Percentiles rank a stretch among this genome's conserved stretches.
These are phyloP conservation scores for Mortierella sp. DNA, from an alignment of 371 early-diverging fungal species.

Conservation along the genomic window DNA sequence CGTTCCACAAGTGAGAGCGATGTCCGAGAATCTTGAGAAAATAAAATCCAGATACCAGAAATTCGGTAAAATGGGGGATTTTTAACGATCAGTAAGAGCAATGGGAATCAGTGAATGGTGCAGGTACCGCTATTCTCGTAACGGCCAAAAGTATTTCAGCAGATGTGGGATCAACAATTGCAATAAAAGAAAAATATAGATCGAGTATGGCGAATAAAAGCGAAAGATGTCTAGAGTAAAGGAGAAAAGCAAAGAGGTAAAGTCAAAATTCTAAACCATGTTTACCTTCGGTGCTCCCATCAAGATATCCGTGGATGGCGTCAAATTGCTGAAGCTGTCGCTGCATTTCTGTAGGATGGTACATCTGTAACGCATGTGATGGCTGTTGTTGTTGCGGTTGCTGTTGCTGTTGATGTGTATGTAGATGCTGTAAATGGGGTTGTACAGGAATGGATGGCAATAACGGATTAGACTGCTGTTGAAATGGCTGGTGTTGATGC, in stretches of 20 bases:
- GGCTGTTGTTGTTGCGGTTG: slow-evolving; percentile 15
- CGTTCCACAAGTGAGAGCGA: slow-evolving; percentile 38
- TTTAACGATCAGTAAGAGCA: no score
- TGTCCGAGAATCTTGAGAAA: slow-evolving; percentile 34
- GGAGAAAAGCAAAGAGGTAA: no score
- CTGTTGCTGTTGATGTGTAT: slow-evolving; percentile 3
- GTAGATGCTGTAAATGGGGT: not conserved
- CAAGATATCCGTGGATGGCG: slow-evolving; percentile 53
- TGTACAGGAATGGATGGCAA: not conserved
- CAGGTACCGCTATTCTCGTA: no score
- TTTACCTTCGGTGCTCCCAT: slow-evolving; percentile 32
- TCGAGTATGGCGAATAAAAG: no score
- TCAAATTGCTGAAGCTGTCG: slow-evolving; percentile 45
- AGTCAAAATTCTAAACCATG: no score
- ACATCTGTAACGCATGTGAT: slow-evolving; percentile 15
- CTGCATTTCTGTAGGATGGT: slow-evolving; percentile 30
- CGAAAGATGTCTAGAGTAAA: slow-evolving; percentile 1
- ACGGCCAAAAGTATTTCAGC: no score
- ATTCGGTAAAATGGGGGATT: no score
- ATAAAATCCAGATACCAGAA: not conserved
- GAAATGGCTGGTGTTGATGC: slow-evolving; percentile 5
- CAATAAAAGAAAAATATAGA: no score
- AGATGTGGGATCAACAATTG: no score
- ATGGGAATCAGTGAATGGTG: no score
- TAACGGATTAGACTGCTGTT: not conserved